phyloP scores from a whole-genome alignment of 1,284 basidiomycete genomes.

The Cryptococcus floricola region DNA sequence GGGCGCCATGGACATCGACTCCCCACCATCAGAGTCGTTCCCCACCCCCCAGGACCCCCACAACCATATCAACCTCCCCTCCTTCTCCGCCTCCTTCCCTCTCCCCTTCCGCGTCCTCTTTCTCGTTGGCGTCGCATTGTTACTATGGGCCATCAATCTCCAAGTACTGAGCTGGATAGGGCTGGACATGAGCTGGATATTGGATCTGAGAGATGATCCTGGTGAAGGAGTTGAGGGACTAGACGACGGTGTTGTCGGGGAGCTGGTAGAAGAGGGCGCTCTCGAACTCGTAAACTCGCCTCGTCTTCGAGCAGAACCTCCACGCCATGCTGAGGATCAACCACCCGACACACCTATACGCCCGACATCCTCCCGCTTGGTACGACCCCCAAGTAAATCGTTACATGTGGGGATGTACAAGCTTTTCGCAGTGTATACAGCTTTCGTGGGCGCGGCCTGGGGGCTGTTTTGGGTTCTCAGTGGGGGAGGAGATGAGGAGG shows the following conservation, averaged over 20 bases:
- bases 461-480: conserved; percentile 60
- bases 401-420: conserved; percentile 65
- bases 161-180: conserved; percentile 72
- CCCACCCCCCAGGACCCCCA: conserved; percentile 20
- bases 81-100: conserved; percentile 63
- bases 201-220: conserved; percentile 49
- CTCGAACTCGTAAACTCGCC: neutral
- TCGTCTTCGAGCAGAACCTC: neutral
- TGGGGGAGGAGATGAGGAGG: conserved; percentile 54
- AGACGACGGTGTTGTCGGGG: neutral
- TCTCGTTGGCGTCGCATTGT: conserved; percentile 64
- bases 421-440: conserved; percentile 59
- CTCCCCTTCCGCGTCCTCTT: conserved; percentile 76
- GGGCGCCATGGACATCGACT: conserved; percentile 46
- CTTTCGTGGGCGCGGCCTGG: conserved; percentile 65
- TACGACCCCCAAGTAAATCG: conserved; percentile 20
- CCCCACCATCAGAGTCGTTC: conserved; percentile 27
- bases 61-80: conserved; percentile 45
- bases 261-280: neutral
- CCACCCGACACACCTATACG: conserved; percentile 32
- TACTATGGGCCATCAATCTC: conserved; percentile 81
- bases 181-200: conserved; percentile 65
- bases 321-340: conserved; percentile 1
- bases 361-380: conserved; percentile 25
- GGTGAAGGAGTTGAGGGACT: neutral